phyloP scores from a whole-genome alignment of 495 filamentous ascomycete species.

The Penicillium manginii region DNA sequence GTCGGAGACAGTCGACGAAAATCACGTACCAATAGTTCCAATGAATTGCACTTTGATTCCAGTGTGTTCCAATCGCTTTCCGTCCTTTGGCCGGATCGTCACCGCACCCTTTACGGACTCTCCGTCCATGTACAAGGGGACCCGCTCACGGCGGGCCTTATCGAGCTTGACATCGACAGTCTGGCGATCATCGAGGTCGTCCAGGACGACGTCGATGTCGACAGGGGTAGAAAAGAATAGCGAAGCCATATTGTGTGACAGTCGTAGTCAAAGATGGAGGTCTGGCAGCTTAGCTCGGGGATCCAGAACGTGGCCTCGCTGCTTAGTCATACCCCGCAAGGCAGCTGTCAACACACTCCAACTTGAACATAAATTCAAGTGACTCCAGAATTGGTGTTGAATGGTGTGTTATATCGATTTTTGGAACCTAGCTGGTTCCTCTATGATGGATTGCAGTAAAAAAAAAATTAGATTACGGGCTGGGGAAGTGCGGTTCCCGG shows the following conservation, averaged over 20 bases:
- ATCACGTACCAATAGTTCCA: constrained; percentile 82
- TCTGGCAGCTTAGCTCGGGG: constrained; percentile 13
- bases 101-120: constrained; percentile 97
- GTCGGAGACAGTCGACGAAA: neutral
- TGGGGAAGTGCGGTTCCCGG: no score
- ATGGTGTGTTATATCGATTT: no score
- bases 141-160: constrained; percentile 95
- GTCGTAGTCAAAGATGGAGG: constrained; percentile 7
- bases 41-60: constrained; percentile 99
- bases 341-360: constrained; percentile 4
- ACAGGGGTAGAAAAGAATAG: constrained; percentile 98
- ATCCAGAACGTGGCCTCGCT: constrained; percentile 26
- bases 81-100: constrained; percentile 96
- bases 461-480: no score
- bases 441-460: no score
- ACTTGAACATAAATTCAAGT: no score
- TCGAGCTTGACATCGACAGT: constrained; percentile 98
- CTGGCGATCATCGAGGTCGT: constrained; percentile 88
- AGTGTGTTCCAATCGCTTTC: constrained; percentile 95
- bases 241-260: constrained; percentile 68
- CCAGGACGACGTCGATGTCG: constrained; percentile 98
- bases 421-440: no score
- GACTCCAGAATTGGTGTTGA: no score
- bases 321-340: constrained; percentile 27
- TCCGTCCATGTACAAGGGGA: constrained; percentile 95